Base-by-base conservation (phyloP, 495 filamentous ascomycete species). In the Endocarpon pusillum region DNA sequence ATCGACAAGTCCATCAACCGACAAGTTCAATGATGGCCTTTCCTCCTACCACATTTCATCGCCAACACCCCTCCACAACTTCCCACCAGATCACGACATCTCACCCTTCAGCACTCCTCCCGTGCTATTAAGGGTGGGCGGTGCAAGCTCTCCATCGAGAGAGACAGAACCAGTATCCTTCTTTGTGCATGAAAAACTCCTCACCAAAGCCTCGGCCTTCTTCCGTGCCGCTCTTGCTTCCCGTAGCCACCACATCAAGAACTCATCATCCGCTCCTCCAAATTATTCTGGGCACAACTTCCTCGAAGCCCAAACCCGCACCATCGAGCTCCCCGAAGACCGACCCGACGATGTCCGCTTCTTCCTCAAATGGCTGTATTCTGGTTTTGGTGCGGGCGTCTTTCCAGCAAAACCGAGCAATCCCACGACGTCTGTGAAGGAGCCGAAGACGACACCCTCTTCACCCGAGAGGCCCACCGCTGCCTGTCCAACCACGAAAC, bases 281-380 rank as follows among this genome's bases (percentile, higher is more conserved):
- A n/a, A n/a, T n/a, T n/a, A n/a, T n/a, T n/a, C n/a, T n/a, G 12
- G 28, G 7, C 52, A 57, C 46, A 35, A 43, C 27, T 67, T 67
- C 48, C 49, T 47, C 21, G 62, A 66, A 52, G 52, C 56, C 20
- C 18, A 39, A 28, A 40, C 51, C 15, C 45, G 58, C 26, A 46
- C 44, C 25, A 43, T 64, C 41, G 38, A 32, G 8, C 48, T 67
- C 8, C 53, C 54, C 38, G 57, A 55, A 26, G 47, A 57, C 33
- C 39, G 38, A 21, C 34, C 48, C 8, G 44, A 49, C 14, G 48
- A 49, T 42, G 64, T 65, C 39, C 54, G 57, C 30, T 58, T 53
- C 47, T 55, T 59, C 40, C 44, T 57, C 4, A 40, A 51, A 22
- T 67, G 62, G 62, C 50, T 63, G 4, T 67, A 67, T 14, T n/a